Evolutionary conservation across 2,329 filamentous ascomycete genomes (phyloP), one percentile per base, ranked within the genome.

Genomic region (Ramularia collo-cygni): DNA sequence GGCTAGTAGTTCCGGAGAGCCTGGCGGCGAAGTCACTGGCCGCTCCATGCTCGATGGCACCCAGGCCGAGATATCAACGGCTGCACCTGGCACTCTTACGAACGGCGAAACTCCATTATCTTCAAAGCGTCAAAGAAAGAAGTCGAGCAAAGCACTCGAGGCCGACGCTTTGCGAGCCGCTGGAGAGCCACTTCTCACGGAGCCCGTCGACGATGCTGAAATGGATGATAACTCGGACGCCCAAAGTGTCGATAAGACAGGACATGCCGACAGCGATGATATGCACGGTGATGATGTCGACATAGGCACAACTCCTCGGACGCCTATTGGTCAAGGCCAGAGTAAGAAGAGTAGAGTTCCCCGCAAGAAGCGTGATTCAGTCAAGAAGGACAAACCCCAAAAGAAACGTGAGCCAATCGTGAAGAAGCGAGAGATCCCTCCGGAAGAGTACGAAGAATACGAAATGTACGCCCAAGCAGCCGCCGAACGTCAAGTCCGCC

Each of bases 401-500:
- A 37, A 24, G 21, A 24, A 24, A 10, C 21, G 21, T 13, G 34
- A 35, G 12, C 40, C 44, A 14, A 9, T 43, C 7, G 32, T 40
- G 19, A 38, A 43, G 21, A 35, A 36, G 18, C 40, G 40, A 15
- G 38, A 46, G 28, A 46, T 44, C 9, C 46, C 42, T 10, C 29
- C 43, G 19, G 38, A 47, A 28, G 52, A 54, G 16, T 42, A 45
- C 19, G 40, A 40, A 8, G 45, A 53, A 12, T 56, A 46, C 35
- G 43, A 53, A n/a, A 17, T 14, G 7, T 43, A 42, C 13, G 47
- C 42, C 7, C 33, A 45, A 26, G 19, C 13, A 14, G 38, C 35
- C 7, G 49, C 49, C n/a, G 37, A 52, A 27, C 43, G 38, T 8
- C 40, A 34, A 2, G 38, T 44, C 2, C 39, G 30, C 26, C 13